These are phyloP conservation scores for Scheffersomyces amazonensis DNA, from an alignment of 805 yeast species.

Conservation along the genomic window DNA sequence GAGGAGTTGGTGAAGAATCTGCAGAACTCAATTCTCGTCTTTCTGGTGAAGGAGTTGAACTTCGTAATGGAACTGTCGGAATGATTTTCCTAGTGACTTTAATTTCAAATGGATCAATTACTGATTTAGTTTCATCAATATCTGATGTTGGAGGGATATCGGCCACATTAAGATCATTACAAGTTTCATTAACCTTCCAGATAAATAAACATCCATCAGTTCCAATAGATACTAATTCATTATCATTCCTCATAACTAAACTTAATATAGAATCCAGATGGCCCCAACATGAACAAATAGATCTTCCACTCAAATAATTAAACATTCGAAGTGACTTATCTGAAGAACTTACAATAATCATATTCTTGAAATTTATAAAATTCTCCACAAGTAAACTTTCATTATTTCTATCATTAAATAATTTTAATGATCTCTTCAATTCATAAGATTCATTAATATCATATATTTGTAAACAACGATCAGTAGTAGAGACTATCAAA, in stretches of 20 bases:
- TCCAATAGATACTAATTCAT: constrained; percentile 42
- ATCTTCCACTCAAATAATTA: constrained; percentile 43
- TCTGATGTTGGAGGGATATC: neutral
- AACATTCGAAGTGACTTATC: constrained; percentile 60
- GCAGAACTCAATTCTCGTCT: neutral
- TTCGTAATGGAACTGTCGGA: constrained; percentile 12
- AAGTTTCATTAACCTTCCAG: constrained; percentile 32
- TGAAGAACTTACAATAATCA: constrained; percentile 42
- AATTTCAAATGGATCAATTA: constrained; percentile 13
- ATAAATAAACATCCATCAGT: constrained; percentile 53
- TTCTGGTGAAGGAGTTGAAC: constrained; percentile 2
- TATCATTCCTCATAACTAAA: constrained; percentile 18
- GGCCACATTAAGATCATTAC: neutral
- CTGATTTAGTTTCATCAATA: constrained; percentile 1
- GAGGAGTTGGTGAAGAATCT: constrained; percentile 17
- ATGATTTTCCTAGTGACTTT: constrained; percentile 33
- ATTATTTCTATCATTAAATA: constrained; percentile 32
- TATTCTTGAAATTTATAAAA: constrained; percentile 27
- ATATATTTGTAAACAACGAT: constrained; percentile 45
- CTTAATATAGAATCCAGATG: constrained; percentile 47
- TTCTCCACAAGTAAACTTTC: constrained; percentile 47
- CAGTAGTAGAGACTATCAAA: constrained; percentile 50
- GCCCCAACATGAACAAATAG: constrained; percentile 55
- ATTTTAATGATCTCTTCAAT: constrained; percentile 34
- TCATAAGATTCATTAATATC: constrained; percentile 29